Evolutionary conservation across 345 rosid species (phyloP), one percentile per base, ranked within the genome.

Genomic region (Limnanthes douglasii): DNA sequence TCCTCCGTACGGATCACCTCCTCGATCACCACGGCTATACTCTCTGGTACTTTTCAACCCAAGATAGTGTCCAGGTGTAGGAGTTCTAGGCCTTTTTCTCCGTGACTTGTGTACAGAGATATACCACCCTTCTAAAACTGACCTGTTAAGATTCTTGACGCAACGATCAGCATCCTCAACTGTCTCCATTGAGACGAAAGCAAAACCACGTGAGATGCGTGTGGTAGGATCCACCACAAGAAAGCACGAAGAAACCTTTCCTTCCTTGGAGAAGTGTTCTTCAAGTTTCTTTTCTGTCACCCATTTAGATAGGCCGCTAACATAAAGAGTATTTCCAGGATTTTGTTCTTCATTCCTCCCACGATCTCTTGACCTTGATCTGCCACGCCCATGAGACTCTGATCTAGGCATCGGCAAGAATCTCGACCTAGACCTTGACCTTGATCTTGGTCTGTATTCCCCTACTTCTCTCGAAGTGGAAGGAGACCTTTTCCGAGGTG

Each of bases 91-190:
- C n/a, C 96, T 76, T 52, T 75, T 90, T 68, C 98, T 80, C 34
- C 98, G 67, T 25, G 98, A 90, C 96, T 90, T 90, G 72, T 90
- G 96, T 12, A 90, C 98, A 34, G 98, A 84, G 25, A 90, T 84
- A 49, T 80, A 84, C 32, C 96, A 75, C 18, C 98, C 98, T 56
- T 84, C 98, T 14, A 90, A 66, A 25, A 90, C 75, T 5, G 98
- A 90, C 46, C 84, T 95, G 65, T 90, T 84, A 60, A 90, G 95
- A 62, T 90, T 70, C 58, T 84, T 90, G 5, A 90, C 64, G 47
- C 96, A 84, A 1, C 94, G 92, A 28, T 73, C 66, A 34, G 98
- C 98, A 60, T 67, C 98, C 18, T 90, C 88, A 43, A 57, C 39
- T 24, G 0, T 31, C 39, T 75, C 88, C 98, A 90, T 90, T 0